Evolutionary conservation across 2,329 filamentous ascomycete species (phyloP), one percentile per base, ranked within the genome.

Genomic region (Graphiopsis chlorocephala): DNA sequence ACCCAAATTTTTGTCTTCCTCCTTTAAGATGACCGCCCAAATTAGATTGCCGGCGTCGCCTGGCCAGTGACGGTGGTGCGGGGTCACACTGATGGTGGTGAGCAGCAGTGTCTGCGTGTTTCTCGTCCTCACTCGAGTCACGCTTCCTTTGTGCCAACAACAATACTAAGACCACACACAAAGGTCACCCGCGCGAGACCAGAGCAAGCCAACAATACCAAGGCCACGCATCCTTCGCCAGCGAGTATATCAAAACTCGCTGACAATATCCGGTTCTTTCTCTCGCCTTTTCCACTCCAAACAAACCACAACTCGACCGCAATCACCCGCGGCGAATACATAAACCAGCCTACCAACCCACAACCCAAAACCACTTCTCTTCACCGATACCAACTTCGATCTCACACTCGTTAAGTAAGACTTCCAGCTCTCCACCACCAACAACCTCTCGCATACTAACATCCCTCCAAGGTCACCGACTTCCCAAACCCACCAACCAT

Each of bases 141-240:
- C 6, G 14, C 8, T 45, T 11, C 33, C 64, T 65, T 65, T 65
- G 58, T 65, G 48, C 20, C 33, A 15, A 52, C 31, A 62, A 65
- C 64, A 65, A 65, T 65, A 65, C 59, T 63, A 65, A 65, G 64
- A 38, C 31, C 23, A n/a, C 31, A 10, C 38, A 63, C 64, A 65
- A 65, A 65, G 64, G 23, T 45, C n/a, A 29, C 23, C 33, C 23
- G 26, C 11, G 33, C 33, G 60, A 31, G 23, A 42, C 25, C 48
- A 45, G 31, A 29, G 23, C 48, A 28, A 11, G 11, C 23, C 31
- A 20, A 62, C 60, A 62, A 62, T 62, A 62, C 33, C 25, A 62
- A 62, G 31, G n/a, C 17, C 3, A 31, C 25, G 29, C 6, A 25
- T 42, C 15, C 6, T 31, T 26, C 48, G 15, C 4, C 48, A 7